Percentiles rank a stretch among this genome's conserved stretches.
Conservation (phyloP, 2,329 filamentous ascomycete genomes). For the Neurospora crassa region DNA sequence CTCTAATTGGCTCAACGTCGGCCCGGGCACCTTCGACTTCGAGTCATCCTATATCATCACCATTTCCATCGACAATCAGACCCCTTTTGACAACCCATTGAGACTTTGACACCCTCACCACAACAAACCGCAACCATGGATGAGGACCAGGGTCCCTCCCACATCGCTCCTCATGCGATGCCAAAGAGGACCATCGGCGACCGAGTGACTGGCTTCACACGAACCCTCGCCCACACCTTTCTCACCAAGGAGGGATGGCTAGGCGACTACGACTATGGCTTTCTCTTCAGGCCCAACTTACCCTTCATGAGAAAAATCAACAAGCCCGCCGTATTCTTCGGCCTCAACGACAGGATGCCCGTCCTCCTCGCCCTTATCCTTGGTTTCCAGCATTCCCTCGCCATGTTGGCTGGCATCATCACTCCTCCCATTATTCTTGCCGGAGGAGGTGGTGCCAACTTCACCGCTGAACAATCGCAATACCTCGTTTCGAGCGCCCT, state of each 20-base stretch:
- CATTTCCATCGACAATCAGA: not conserved
- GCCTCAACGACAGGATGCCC: slow-evolving; percentile 71
- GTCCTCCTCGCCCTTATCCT: slow-evolving; percentile 64
- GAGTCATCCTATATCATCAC: not conserved
- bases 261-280: slow-evolving; percentile 82
- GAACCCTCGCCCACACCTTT: slow-evolving; percentile 34
- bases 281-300: slow-evolving; percentile 72
- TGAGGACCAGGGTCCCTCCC: slow-evolving; percentile 43
- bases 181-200: slow-evolving; percentile 25
- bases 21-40: not conserved
- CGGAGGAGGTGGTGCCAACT: slow-evolving; percentile 51
- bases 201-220: slow-evolving; percentile 24
- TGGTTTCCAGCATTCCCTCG: slow-evolving; percentile 69
- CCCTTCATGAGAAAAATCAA: slow-evolving; percentile 64
- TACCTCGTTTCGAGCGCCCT: slow-evolving; percentile 73
- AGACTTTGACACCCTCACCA: not conserved
- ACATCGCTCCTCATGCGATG: slow-evolving; percentile 33
- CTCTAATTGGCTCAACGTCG: not conserved
- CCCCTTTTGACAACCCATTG: not conserved
- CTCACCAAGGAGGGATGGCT: slow-evolving; percentile 62
- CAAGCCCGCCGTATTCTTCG: slow-evolving; percentile 67
- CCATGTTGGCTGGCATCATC: slow-evolving; percentile 69
- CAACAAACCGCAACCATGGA: slow-evolving; percentile 33
- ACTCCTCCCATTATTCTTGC: slow-evolving; percentile 68
- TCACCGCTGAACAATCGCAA: slow-evolving; percentile 51